Percentiles rank a stretch among this genome's conserved stretches.
Evolutionary conservation across 1,284 basidiomycete genomes (phyloP).

Genomic region (Malassezia equina): DNA sequence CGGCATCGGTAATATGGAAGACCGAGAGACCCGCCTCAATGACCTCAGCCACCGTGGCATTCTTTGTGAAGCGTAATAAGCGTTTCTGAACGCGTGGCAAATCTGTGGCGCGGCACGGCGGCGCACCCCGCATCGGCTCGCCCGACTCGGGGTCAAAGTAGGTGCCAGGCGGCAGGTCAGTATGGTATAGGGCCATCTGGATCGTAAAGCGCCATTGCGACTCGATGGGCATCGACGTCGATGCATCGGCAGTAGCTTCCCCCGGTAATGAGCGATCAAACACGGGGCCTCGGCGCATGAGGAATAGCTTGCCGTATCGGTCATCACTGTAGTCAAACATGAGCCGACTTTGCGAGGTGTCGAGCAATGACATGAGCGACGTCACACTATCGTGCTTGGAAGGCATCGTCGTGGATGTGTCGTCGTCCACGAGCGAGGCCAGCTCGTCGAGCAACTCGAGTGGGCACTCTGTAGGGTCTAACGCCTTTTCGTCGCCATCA

Average conservation of each 20-base stretch:
- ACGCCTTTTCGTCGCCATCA: conserved; percentile 64
- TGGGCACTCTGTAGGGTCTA: conserved; percentile 66
- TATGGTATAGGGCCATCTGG: conserved; percentile 71
- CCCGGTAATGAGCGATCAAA: neutral
- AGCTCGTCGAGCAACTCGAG: conserved; percentile 75
- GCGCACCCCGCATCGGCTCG: neutral
- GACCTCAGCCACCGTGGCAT: conserved; percentile 88
- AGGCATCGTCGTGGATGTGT: conserved; percentile 56
- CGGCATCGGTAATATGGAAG: conserved; percentile 85
- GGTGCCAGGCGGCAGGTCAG: conserved; percentile 84
- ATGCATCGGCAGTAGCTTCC: neutral
- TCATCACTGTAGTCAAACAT: conserved; percentile 93
- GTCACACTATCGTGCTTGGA: conserved; percentile 58
- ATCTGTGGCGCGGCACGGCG: conserved; percentile 58
- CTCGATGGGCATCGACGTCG: neutral
- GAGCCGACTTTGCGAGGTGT: conserved; percentile 77
- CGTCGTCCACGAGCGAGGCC: conserved; percentile 53
- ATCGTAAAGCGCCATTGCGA: conserved; percentile 62
- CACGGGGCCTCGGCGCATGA: conserved; percentile 54
- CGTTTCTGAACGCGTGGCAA: conserved; percentile 14
- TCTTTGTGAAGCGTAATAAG: conserved; percentile 61
- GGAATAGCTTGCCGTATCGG: conserved; percentile 87
- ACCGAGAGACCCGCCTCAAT: conserved; percentile 81
- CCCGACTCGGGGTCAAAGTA: conserved; percentile 82
- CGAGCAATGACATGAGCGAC: conserved; percentile 80